A percentile compares a stretch with the other conserved stretches of the same genome.
These are phyloP conservation scores for Chaetoscypha palmicola DNA, from an alignment of 2,329 filamentous ascomycete species.

Conservation along the genomic window DNA sequence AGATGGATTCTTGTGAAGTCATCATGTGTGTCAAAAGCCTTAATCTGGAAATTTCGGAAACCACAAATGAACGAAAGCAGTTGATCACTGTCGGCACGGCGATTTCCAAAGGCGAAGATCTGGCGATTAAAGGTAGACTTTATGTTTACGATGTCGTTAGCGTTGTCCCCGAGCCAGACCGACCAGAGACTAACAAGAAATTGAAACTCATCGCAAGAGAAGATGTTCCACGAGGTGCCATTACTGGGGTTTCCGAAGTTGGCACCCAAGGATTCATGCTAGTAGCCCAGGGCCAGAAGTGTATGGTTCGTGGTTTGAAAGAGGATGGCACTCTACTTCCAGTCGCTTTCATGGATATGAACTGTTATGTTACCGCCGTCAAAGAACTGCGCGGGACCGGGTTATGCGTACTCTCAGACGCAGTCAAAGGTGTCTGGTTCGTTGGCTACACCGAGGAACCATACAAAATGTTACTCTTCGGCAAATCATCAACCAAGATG, in stretches of 20 bases:
- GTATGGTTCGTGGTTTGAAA: constrained; percentile 91
- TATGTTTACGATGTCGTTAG: constrained; percentile 88
- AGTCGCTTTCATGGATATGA: constrained; percentile 97
- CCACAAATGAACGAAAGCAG: constrained; percentile 76
- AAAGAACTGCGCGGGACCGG: constrained; percentile 80
- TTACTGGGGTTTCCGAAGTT: constrained; percentile 78
- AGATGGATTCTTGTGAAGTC: constrained; percentile 67
- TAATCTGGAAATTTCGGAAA: constrained; percentile 83
- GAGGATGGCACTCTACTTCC: constrained; percentile 89
- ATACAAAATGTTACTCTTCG: constrained; percentile 89
- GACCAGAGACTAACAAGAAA: constrained; percentile 76
- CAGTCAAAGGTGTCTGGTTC: constrained; percentile 92
- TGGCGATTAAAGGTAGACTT: constrained; percentile 75
- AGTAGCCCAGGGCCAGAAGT: constrained; percentile 90
- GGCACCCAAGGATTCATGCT: constrained; percentile 84
- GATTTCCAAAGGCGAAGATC: constrained; percentile 81
- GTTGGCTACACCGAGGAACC: constrained; percentile 95
- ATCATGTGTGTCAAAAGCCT: constrained; percentile 78
- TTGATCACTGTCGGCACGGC: constrained; percentile 82
- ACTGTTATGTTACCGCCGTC: constrained; percentile 80
- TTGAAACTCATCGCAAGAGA: constrained; percentile 84
- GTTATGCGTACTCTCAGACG: constrained; percentile 81
- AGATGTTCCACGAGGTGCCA: constrained; percentile 82
- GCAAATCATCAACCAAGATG: constrained; percentile 72
- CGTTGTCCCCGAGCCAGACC: constrained; percentile 82